Conservation (phyloP, 1,139 yeast species). For the Kodamaea alishanica region DNA sequence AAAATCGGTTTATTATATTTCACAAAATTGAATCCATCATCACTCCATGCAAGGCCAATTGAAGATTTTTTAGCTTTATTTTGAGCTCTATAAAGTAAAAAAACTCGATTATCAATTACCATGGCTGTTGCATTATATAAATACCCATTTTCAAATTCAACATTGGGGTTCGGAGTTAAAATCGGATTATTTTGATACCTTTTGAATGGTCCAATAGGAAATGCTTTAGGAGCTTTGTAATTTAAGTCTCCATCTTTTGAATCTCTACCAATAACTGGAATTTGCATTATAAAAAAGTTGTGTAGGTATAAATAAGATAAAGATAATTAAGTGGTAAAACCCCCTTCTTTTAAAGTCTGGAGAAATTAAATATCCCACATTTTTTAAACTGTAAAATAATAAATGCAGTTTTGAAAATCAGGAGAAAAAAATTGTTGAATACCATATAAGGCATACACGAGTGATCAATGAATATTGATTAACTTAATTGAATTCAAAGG, state of each 20-base stretch:
- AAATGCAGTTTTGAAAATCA: too few species aligned
- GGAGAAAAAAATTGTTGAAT: too few species aligned
- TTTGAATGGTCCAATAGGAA: constrained; percentile 44
- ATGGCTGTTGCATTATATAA: constrained; percentile 46
- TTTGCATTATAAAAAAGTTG: constrained; percentile 19
- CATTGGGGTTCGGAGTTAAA: constrained; percentile 35
- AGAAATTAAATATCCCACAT: too few species aligned
- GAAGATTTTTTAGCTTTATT: constrained; percentile 32
- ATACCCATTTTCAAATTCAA: constrained; percentile 40
- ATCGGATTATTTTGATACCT: constrained; percentile 38
- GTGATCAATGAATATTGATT: too few species aligned
- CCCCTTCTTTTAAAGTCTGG: too few species aligned
- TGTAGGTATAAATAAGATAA: not conserved
- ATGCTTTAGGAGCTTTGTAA: constrained; percentile 34
- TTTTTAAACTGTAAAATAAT: too few species aligned
- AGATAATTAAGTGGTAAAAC: not conserved
- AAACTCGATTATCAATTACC: constrained; percentile 38
- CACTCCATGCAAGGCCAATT: constrained; percentile 43
- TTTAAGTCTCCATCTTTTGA: constrained; percentile 32
- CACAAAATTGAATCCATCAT: constrained; percentile 35
- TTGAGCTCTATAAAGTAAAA: constrained; percentile 41
- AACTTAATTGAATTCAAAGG: too few species aligned
- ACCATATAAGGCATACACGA: too few species aligned
- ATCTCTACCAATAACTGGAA: constrained; percentile 27
- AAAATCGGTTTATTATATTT: constrained; percentile 34